Evolutionary conservation across 2,329 filamentous ascomycete species (phyloP), one percentile per base, ranked within the genome.

Genomic region (Fusarium sp.): DNA sequence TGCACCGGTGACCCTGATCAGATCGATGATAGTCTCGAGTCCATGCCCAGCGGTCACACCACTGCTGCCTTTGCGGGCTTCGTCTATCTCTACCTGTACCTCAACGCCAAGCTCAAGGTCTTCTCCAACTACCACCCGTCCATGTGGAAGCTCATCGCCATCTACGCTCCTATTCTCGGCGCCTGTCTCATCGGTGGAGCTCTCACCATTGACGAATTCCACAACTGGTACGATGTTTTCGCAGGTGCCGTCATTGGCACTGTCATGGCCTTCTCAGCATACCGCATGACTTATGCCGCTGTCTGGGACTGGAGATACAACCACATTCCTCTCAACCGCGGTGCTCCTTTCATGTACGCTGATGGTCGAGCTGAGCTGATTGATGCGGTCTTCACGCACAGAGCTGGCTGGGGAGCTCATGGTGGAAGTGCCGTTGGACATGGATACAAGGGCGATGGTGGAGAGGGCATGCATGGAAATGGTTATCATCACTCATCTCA

Each of bases 71-170:
- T 91, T 68, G 90, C 91, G 0, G 90, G 89, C 2, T 90, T 90
- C 70, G 85, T 91, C 9, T 94, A 90, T 78, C 82, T 94, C 9
- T 91, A 87, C 74, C 84, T 94, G 13, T 94, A 93, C 83, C 84
- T 93, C 29, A 93, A 94, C 77, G 92, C 91, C 36, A 94, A 94
- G 82, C 84, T 94, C 42, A 94, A 94, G 83, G 88, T 93, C 60
- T 93, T 89, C 83, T 85, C 88, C 22, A 91, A 93, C 79, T 89
- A 92, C 78, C 90, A 92, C 68, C 88, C 92, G 0, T 86, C 89
- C 1, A 88, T 92, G 81, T 94, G 91, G 91, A 93, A 93, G 80
- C 82, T 93, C 5, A 83, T 89, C 5, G 85, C 87, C 11, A 84
- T 89, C 4, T 88, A 90, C 71, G 80, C 87, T 0, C 92, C 92